A percentile compares a stretch with the other conserved stretches of the same genome.
Evolutionary conservation across 495 filamentous ascomycete genomes (phyloP).

Genomic region (Penicillium mononematosum): DNA sequence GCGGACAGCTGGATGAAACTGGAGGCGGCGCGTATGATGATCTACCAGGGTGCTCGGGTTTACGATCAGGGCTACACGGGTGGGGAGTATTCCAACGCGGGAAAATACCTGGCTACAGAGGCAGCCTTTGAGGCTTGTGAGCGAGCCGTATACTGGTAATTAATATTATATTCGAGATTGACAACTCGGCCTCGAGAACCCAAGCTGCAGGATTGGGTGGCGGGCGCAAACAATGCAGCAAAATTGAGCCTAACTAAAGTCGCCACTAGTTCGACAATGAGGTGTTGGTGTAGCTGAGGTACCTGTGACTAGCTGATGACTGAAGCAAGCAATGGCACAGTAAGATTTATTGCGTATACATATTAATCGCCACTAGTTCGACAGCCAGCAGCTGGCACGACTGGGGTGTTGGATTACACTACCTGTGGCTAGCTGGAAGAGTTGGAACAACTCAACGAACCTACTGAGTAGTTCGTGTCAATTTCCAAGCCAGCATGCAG

Average conservation of each 20-base stretch:
- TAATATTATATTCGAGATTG: background rate
- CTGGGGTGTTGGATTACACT: background rate
- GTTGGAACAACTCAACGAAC: background rate
- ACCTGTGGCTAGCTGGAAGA: background rate
- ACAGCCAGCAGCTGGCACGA: background rate
- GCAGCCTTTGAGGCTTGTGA: slow-evolving; percentile 74
- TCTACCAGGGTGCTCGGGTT: slow-evolving; percentile 71
- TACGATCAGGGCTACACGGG: slow-evolving; percentile 52
- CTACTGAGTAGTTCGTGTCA: background rate
- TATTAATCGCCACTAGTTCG: no score
- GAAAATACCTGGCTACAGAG: slow-evolving; percentile 74
- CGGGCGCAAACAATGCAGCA: background rate
- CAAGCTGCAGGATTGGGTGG: background rate
- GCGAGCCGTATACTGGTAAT: slow-evolving; percentile 43
- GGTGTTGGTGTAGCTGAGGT: no score
- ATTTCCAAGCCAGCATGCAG: slow-evolving; percentile 8
- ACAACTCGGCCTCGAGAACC: background rate
- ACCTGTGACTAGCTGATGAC: no score
- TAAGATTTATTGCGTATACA: no score
- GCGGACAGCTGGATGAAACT: slow-evolving; percentile 73
- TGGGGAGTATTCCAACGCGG: slow-evolving; percentile 27
- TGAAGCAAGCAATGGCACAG: no score
- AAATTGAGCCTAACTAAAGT: background rate
- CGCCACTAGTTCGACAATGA: no score
- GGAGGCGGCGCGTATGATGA: slow-evolving; percentile 72